phyloP scores from a whole-genome alignment of 179 eudicot species.

The Heliamphora ciliata region DNA sequence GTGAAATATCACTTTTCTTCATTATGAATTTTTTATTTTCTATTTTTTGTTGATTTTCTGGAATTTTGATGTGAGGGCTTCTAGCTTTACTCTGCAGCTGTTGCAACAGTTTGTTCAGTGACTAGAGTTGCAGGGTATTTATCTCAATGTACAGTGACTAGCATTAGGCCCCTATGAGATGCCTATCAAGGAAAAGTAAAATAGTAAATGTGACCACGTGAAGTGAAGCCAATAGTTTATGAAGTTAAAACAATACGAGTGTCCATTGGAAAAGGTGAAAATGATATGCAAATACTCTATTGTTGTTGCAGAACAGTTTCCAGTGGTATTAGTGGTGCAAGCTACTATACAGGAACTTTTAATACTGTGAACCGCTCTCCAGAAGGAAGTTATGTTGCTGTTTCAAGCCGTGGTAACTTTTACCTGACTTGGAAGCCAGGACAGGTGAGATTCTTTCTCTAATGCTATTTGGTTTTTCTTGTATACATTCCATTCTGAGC shows the following conservation, averaged over 20 bases:
- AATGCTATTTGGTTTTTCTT: neutral
- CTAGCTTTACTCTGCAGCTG: neutral
- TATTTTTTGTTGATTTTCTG: neutral
- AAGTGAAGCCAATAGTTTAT: neutral
- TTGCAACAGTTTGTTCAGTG: neutral
- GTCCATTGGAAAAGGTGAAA: neutral
- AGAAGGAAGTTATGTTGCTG: conserved; percentile 94
- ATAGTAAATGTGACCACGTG: neutral
- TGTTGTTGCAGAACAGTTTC: conserved; percentile 96
- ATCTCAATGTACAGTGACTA: neutral
- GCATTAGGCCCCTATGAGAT: neutral
- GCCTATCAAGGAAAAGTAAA: neutral
- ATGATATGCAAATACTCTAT: conserved; percentile 16
- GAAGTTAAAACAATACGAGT: neutral
- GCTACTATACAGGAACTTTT: conserved; percentile 94
- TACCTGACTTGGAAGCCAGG: conserved; percentile 98
- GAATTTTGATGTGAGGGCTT: neutral
- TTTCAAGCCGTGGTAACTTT: conserved; percentile 98
- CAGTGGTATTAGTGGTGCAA: conserved; percentile 99
- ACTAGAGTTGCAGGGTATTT: neutral
- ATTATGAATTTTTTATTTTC: neutral
- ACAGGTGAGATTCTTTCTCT: conserved; percentile 46
- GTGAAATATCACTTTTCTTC: neutral
- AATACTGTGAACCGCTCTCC: conserved; percentile 96
- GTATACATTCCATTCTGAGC: neutral